Evolutionary conservation across 1,284 basidiomycete species (phyloP), one percentile per base, ranked within the genome.

Genomic region (Fomitiporia mediterranea): DNA sequence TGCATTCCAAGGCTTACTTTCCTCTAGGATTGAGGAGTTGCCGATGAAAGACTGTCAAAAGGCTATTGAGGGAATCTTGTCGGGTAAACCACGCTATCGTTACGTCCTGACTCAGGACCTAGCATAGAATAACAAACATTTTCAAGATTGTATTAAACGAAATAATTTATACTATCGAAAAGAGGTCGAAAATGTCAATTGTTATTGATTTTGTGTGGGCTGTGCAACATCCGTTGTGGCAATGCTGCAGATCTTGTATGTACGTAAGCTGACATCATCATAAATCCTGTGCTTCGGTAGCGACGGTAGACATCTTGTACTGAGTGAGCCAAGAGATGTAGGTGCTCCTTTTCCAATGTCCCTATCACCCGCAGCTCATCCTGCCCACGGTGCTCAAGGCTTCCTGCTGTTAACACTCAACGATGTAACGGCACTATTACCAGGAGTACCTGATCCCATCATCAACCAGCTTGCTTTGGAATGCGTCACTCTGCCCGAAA

Each of bases 11-110:
- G 25, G 23, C 35, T n/a, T 34, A 1, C 17, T 38, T 32, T 34
- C 5, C 23, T 23, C 19, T 39, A 58, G 57, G 70, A 68, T 71
- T 70, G 72, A 81, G 64, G 76, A 80, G 65, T 56, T 81, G 40
- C 78, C 78, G 47, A 85, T 85, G 82, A 78, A 75, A 65, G 74
- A 82, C 32, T 79, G 75, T 40, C 71, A 69, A 47, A 73, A 80
- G 68, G 82, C 79, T 8, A 74, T 83, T 53, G 71, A 79, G 66
- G 73, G 74, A 27, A 69, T 84, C 53, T 73, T 77, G 69, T 70
- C 76, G 58, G 79, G 78, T 63, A 73, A 75, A 46, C 76, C 78
- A 30, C 68, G 77, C 57, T 84, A 82, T 69, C 72, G 80, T 56
- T 76, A 74, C 55, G 75, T 80, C 56, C 65, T 80, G 43, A 72